Conservation (phyloP, 495 filamentous ascomycete genomes). For the Usnea hakonensis region DNA sequence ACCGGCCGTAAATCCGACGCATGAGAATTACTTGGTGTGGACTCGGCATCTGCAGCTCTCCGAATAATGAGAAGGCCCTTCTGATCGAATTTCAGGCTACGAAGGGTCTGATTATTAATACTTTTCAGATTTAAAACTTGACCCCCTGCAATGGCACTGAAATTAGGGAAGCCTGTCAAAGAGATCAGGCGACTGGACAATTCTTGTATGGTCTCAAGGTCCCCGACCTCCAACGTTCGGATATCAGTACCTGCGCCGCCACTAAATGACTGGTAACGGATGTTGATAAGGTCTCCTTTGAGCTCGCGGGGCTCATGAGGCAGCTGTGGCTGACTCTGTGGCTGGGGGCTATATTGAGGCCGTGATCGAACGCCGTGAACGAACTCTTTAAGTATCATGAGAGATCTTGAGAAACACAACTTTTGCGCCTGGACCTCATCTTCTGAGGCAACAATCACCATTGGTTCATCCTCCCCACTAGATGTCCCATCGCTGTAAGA, state of each 20-base stretch:
- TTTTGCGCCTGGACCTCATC: constrained; percentile 44
- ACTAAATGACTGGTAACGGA: constrained; percentile 69
- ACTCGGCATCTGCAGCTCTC: constrained; percentile 36
- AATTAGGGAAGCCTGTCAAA: constrained; percentile 63
- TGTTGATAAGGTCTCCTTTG: constrained; percentile 53
- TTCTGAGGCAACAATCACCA: constrained; percentile 41
- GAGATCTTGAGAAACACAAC: constrained; percentile 56
- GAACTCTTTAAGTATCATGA: constrained; percentile 52
- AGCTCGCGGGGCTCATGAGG: constrained; percentile 33
- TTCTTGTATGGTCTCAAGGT: constrained; percentile 60
- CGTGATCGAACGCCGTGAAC: constrained; percentile 46
- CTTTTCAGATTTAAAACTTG: constrained; percentile 40
- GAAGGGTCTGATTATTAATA: constrained; percentile 32
- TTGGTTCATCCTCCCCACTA: constrained; percentile 41
- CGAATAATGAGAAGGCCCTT: constrained; percentile 55
- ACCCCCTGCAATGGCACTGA: constrained; percentile 47
- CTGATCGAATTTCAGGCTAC: constrained; percentile 39
- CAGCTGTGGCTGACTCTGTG: constrained; percentile 32
- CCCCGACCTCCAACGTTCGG: constrained; percentile 52
- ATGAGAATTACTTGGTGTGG: constrained; percentile 25
- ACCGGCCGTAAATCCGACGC: constrained; percentile 41
- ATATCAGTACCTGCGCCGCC: constrained; percentile 49
- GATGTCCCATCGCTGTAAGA: constrained; percentile 33
- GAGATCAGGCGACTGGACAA: constrained; percentile 55
- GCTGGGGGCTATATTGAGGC: constrained; percentile 46